Base-by-base conservation (phyloP, 2,329 filamentous ascomycete genomes). In the Scortechinia acanthostroma region DNA sequence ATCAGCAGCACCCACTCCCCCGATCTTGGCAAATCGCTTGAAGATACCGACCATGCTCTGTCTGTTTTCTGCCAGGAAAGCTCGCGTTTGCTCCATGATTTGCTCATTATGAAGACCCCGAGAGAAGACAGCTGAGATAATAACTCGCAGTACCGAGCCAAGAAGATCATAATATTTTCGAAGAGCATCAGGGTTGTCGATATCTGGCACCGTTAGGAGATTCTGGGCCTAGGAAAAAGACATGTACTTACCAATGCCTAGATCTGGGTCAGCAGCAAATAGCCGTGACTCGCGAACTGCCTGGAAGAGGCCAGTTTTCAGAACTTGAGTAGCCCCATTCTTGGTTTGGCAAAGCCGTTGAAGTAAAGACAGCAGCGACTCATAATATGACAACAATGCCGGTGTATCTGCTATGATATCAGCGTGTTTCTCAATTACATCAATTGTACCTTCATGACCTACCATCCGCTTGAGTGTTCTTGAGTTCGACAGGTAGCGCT, bases 191-290 rank as follows among this genome's bases (percentile, higher is more conserved):
- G 73, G 65, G 48, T 79, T 76, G 48, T 81, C 77, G 48, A 81
- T 75, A 49, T 80, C 76, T 72, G 20, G 14, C 6, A 19, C 23
- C 10, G 45, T 62, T 48, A 62, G 54, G 23, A 48, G 35, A 20
- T 13, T 4, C 22, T 35, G 30, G n/a, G n/a, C 16, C n/a, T 20
- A 33, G 15, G 43, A 25, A 35, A 21, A 42, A 14, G 47, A 54
- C 13, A 6, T 22, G 15, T 22, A 51, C 65, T 51, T 50, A 74
- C 71, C 70, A 35, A 83, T 70, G 21, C 80, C 80, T 48, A 84
- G 74, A 51, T 84, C 80, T 2, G 79, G 79, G 53, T 84, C 80
- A 14, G 77, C 74, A 28, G 72, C 68, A 58, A 83, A 84, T 15
- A 84, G 67, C 22, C 69, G 66, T 13, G 77, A 81, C 44, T 80